Evolutionary conservation across 1,139 yeast genomes (phyloP), one percentile per base, ranked within the genome.

Genomic region (Lodderomyces metapsilosis): DNA sequence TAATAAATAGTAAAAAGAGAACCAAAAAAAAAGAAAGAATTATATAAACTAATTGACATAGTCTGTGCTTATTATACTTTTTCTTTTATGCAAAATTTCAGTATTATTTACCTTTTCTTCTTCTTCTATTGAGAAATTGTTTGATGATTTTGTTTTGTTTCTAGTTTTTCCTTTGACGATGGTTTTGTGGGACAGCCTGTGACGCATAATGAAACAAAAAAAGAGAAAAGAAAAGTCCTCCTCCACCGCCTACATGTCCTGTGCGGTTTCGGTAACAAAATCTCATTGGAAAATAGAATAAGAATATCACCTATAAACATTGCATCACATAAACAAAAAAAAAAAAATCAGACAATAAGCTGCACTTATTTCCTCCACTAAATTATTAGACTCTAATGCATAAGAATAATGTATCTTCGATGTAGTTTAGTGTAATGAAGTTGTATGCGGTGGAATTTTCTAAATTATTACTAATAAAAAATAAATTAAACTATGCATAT

Each of bases 401-500:
- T 28, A 15, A 15, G 12, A 13, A 28, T 15, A 15, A n/a, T n/a
- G 12, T 28, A 28, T 25, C 5, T 5, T 12, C 5, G 16, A 25
- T 6, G 4, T 5, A 12, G 16, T 25, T n/a, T 25, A 23, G 30
- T 12, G 30, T 25, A 25, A 12, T 11, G 9, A 20, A 20, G 8
- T 20, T 27, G 11, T 15, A 28, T 28, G 32, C 32, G 8, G 32
- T 28, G 32, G 32, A 28, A 28, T 28, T 15, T 28, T 28, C 32
- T 28, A 28, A 25, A 25, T n/a, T n/a, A 4, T 10, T 25, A 25
- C 15, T 25, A 25, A 12, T 25, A 4, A n/a, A n/a, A n/a, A n/a
- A n/a, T n/a, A n/a, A n/a, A n/a, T n/a, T n/a, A n/a, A n/a, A n/a
- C n/a, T n/a, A n/a, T n/a, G n/a, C n/a, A n/a, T n/a, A n/a, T n/a